Percentiles rank a stretch among this genome's conserved stretches.
phyloP scores from a whole-genome alignment of 805 yeast species.

The Starmera quercuum region DNA sequence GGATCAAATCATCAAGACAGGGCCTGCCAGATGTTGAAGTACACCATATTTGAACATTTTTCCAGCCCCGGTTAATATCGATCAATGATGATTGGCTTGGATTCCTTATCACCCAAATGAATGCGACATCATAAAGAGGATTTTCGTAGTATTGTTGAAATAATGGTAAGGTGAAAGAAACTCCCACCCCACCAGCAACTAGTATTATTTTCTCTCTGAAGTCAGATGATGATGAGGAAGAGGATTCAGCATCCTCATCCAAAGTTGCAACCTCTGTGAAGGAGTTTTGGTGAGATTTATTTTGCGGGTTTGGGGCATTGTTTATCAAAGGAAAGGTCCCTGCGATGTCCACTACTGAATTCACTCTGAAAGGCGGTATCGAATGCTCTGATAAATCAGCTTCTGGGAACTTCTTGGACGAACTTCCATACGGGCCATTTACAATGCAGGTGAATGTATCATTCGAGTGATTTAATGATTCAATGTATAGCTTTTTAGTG shows the following conservation, averaged over 20 bases:
- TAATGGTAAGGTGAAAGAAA: slow-evolving; percentile 10
- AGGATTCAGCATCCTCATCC: too few relatives aligned
- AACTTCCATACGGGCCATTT: slow-evolving; percentile 21
- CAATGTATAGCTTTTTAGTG: slow-evolving; percentile 12
- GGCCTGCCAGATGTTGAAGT: slow-evolving; percentile 15
- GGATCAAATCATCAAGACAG: slow-evolving; percentile 7
- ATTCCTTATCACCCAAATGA: slow-evolving; percentile 16
- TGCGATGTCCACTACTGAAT: too few relatives aligned
- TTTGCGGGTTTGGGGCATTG: too few relatives aligned
- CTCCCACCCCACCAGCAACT: slow-evolving; percentile 16
- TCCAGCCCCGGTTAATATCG: not conserved
- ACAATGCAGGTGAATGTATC: slow-evolving; percentile 10
- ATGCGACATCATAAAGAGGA: slow-evolving; percentile 8
- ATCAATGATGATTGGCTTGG: slow-evolving; percentile 2
- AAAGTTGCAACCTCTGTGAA: too few relatives aligned
- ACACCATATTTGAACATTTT: slow-evolving; percentile 11
- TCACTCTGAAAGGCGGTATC: too few relatives aligned
- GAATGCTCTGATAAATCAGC: too few relatives aligned
- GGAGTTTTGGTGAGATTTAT: not conserved
- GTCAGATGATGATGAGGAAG: too few relatives aligned
- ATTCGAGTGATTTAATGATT: not conserved
- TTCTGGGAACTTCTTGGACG: slow-evolving; percentile 11
- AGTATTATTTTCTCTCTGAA: slow-evolving; percentile 10
- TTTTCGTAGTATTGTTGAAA: slow-evolving; percentile 4
- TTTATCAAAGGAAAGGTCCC: too few relatives aligned